These are phyloP conservation scores for Leishmania guyanensis DNA, from an alignment of 208 protist species.

Conservation along the genomic window DNA sequence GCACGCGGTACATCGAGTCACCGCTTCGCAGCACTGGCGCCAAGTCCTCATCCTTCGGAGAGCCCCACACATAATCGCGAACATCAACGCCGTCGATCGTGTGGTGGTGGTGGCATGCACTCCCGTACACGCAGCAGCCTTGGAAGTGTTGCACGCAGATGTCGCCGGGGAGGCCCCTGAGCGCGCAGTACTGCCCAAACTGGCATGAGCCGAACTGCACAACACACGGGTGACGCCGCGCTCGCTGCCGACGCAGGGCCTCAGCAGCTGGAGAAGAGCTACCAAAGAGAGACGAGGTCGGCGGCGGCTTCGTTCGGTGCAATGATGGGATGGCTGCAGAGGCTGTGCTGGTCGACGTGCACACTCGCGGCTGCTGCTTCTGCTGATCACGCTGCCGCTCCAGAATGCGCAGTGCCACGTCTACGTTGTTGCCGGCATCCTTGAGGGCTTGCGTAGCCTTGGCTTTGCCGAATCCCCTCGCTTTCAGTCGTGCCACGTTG, in stretches of 20 bases:
- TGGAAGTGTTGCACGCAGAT: conserved; percentile 76
- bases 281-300: background rate
- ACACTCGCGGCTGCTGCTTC: conserved; percentile 5
- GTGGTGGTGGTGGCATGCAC: conserved; percentile 56
- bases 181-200: conserved; percentile 58
- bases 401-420: conserved; percentile 52
- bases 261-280: background rate
- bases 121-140: conserved; percentile 68
- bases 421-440: conserved; percentile 59
- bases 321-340: conserved; percentile 19
- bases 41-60: background rate
- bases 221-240: conserved; percentile 64
- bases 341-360: background rate
- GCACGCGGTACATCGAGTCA: conserved; percentile 2
- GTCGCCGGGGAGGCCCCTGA: conserved; percentile 70
- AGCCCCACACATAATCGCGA: conserved; percentile 23
- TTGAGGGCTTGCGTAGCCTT: conserved; percentile 66
- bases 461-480: conserved; percentile 56
- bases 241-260: conserved; percentile 9
- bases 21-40: conserved; percentile 1
- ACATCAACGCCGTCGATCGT: conserved; percentile 76
- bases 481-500: conserved; percentile 37
- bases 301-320: background rate
- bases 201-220: conserved; percentile 73
- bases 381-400: conserved; percentile 38